These are phyloP conservation scores for Apiospora aurea DNA, from an alignment of 2,329 filamentous ascomycete genomes.

Conservation along the genomic window DNA sequence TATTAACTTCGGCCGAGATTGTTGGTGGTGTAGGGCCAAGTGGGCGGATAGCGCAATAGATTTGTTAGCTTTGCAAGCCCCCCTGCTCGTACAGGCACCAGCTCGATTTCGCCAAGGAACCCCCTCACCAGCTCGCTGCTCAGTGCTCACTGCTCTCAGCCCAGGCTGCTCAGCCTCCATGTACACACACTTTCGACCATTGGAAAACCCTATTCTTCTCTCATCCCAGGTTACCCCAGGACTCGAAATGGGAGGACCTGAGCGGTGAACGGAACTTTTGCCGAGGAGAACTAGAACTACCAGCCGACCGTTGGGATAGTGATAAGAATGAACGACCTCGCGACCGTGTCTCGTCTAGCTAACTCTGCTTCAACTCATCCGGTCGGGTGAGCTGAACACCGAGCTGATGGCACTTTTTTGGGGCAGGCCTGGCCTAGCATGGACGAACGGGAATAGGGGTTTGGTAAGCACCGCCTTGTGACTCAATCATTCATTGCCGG, in stretches of 20 bases:
- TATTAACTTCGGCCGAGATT: conserved; percentile 33
- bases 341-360: conserved; percentile 2
- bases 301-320: background rate
- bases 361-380: conserved; percentile 17
- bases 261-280: conserved; percentile 15
- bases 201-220: background rate
- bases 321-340: background rate
- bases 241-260: conserved; percentile 4
- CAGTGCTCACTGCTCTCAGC: background rate
- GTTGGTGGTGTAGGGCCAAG: conserved; percentile 27
- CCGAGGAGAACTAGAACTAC: background rate
- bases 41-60: conserved; percentile 24
- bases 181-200: conserved; percentile 8
- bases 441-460: background rate
- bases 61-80: background rate
- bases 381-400: background rate
- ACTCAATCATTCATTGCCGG: conserved; percentile 22
- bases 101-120: background rate
- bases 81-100: conserved; percentile 8
- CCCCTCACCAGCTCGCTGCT: background rate
- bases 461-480: conserved; percentile 7
- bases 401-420: background rate
- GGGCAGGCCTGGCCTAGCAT: background rate
- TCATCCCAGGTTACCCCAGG: conserved; percentile 14
- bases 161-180: background rate